Base-by-base conservation (phyloP, 345 rosid genomes). In the Litchi chinensis region DNA sequence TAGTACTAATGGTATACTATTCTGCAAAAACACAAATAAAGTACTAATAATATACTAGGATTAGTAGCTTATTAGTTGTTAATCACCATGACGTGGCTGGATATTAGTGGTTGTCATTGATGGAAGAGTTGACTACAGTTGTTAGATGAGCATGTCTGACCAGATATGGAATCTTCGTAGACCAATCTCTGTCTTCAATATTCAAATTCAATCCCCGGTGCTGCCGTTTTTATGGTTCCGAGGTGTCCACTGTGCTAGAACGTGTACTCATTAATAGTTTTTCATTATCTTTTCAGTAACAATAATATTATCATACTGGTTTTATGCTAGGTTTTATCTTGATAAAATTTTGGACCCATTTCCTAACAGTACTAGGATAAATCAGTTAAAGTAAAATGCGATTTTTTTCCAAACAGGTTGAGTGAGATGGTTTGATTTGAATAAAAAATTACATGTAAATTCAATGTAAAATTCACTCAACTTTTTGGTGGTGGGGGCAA, bases 61-160 rank as follows among this genome's bases (percentile, higher is more conserved):
- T 41, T 41, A 60, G 39, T 43, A 10, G 32, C 6, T 60, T 41
- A 43, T 74, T 74, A 12, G 68, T 60, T 32, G 26, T 1, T 48
- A 65, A 48, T 37, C 37, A 1, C 11, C 43, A 44, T 65, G 71
- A 28, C 37, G 48, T 50, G 64, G 62, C n/a, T 46, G 71, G 8
- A 50, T 50, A 32, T 21, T 26, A 65, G 24, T 75, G 37, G 63
- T 19, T 65, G 19, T 32, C 22, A 40, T 46, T 73, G 54, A 57
- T n/a, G 50, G 18, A 19, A n/a, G 76, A 56, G 65, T 57, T 19
- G 75, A 56, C 75, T 19, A 56, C 21, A 56, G 48, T 72, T 48
- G 48, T 37, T n/a, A 11, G 65, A n/a, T n/a, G n/a, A 72, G 11
- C n/a, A 26, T 16, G 46, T 64, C 48, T 65, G 63, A 48, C 60